Conservation (phyloP, 179 eudicot genomes). For the Beta lomatogona region DNA sequence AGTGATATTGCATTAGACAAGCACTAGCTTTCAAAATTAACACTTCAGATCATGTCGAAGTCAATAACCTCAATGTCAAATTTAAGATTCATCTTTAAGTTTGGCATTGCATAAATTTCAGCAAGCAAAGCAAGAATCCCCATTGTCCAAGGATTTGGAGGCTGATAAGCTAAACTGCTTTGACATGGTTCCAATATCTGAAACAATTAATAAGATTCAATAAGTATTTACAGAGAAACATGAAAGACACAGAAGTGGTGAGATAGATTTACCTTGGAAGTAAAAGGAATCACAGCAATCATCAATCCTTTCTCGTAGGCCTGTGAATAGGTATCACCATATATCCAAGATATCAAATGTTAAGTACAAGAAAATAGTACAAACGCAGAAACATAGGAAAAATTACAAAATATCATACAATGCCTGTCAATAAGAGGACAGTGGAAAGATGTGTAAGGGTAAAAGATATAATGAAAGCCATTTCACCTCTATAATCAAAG, state of each 20-base stretch:
- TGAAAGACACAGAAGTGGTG: background rate
- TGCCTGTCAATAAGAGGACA: background rate
- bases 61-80: constrained; percentile 88
- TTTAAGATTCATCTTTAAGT: constrained; percentile 87
- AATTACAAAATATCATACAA: background rate
- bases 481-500: constrained; percentile 76
- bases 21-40: background rate
- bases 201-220: constrained; percentile 16
- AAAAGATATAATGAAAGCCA: background rate
- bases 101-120: constrained; percentile 96
- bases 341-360: background rate
- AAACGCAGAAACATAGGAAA: background rate
- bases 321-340: constrained; percentile 40
- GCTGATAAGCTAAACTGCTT: constrained; percentile 85
- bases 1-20: background rate
- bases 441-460: background rate
- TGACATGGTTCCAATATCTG: constrained; percentile 91
- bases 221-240: constrained; percentile 11
- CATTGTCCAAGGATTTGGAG: constrained; percentile 99
- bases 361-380: background rate
- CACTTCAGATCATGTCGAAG: background rate
- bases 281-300: constrained; percentile 97
- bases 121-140: constrained; percentile 79
- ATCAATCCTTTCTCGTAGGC: constrained; percentile 94
- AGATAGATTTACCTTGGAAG: constrained; percentile 71